A percentile compares a stretch with the other conserved stretches of the same genome.
These are phyloP conservation scores for Zea luxurians DNA, from an alignment of 176 grass and related monocot species.

Conservation along the genomic window DNA sequence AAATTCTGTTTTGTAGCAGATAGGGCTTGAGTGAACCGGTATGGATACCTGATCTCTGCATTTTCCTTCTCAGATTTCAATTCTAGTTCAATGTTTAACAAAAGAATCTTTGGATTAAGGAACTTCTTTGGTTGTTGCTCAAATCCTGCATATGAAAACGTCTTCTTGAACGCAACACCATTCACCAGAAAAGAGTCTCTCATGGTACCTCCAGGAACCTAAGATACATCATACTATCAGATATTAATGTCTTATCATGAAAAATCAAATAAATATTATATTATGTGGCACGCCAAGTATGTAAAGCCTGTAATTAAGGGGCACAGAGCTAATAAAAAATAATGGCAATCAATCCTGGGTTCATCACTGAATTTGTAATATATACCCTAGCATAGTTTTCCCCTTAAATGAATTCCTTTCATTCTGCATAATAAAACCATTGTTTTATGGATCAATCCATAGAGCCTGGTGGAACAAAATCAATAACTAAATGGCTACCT, in stretches of 20 bases:
- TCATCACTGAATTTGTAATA: background rate
- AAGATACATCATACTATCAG: slow-evolving; percentile 22
- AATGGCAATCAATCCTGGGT: background rate
- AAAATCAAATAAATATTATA: slow-evolving; percentile 25
- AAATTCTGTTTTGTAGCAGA: background rate
- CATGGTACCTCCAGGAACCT: slow-evolving; percentile 96
- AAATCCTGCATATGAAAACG: slow-evolving; percentile 95
- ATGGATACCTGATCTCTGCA: slow-evolving; percentile 79
- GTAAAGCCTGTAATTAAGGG: background rate
- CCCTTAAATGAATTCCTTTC: background rate
- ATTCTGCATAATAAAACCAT: background rate
- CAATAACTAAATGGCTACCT: background rate
- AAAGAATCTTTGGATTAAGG: slow-evolving; percentile 83
- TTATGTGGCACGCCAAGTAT: background rate
- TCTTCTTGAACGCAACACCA: slow-evolving; percentile 95
- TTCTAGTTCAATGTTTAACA: slow-evolving; percentile 95
- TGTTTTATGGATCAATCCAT: background rate
- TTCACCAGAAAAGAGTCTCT: slow-evolving; percentile 97
- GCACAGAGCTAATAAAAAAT: background rate
- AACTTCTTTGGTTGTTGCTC: slow-evolving; percentile 97
- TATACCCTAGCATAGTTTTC: background rate
- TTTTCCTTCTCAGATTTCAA: slow-evolving; percentile 99
- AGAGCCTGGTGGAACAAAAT: background rate
- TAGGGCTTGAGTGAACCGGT: background rate
- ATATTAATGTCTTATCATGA: background rate